Conservation (phyloP, 306 rosid genomes). For the Cucumis melo region DNA sequence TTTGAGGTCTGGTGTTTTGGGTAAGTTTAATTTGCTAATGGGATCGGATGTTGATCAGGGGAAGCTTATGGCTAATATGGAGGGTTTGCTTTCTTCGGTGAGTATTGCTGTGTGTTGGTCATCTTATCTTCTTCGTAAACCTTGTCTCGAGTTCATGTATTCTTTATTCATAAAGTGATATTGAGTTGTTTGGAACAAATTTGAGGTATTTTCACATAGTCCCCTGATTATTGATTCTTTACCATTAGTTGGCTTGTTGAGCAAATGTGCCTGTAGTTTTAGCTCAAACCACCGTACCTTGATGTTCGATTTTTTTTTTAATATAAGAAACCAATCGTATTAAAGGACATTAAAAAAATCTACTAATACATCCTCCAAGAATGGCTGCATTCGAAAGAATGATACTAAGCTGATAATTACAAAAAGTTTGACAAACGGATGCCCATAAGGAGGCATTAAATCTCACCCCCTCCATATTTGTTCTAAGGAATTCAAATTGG, state of each 20-base stretch:
- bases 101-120: conserved; percentile 14
- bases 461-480: too few species aligned
- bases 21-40: conserved; percentile 26
- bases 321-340: too few species aligned
- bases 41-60: conserved; percentile 44
- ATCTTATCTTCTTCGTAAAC: neutral
- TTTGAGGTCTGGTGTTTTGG: conserved; percentile 31
- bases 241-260: neutral
- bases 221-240: neutral
- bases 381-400: too few species aligned
- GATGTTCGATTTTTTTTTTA: too few species aligned
- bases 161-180: neutral
- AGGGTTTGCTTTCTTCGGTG: conserved; percentile 52
- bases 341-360: too few species aligned
- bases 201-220: neutral
- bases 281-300: neutral
- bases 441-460: too few species aligned
- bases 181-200: neutral
- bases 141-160: neutral
- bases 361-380: too few species aligned
- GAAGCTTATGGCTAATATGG: conserved; percentile 52
- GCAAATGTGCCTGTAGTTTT: neutral
- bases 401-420: too few species aligned
- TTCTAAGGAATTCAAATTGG: too few species aligned
- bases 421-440: too few species aligned